Evolutionary conservation across 495 filamentous ascomycete species (phyloP).

Genomic region (Penicillium fimorum): DNA sequence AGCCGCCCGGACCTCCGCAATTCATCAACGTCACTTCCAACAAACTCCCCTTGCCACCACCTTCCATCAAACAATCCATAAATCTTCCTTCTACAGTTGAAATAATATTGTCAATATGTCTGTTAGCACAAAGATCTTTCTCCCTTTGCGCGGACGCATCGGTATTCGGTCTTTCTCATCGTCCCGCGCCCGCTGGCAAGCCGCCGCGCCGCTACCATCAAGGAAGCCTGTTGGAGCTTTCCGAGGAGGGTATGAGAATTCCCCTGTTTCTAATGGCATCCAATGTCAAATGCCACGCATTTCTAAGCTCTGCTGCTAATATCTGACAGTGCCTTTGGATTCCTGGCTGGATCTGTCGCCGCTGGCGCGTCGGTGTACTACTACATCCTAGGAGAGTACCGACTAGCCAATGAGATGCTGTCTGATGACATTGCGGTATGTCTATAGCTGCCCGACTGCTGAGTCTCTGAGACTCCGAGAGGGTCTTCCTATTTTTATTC

Average conservation of each 20-base stretch:
- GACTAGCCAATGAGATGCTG: constrained; percentile 87
- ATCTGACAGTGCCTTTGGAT: constrained; percentile 74
- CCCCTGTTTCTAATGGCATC: background rate
- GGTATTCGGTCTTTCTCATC: constrained; percentile 37
- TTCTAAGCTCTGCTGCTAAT: constrained; percentile 1
- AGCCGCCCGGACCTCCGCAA: constrained; percentile 23
- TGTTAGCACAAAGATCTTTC: constrained; percentile 20
- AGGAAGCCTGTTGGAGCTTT: constrained; percentile 88
- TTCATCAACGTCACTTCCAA: constrained; percentile 35
- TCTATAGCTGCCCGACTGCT: constrained; percentile 19
- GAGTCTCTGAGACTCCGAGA: background rate
- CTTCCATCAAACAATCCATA: constrained; percentile 10
- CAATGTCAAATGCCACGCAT: background rate
- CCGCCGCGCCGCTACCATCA: constrained; percentile 54
- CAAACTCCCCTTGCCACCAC: constrained; percentile 19
- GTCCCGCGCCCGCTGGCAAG: constrained; percentile 36
- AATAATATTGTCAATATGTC: constrained; percentile 24
- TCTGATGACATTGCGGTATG: constrained; percentile 95
- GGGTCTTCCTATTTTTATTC: constrained; percentile 6
- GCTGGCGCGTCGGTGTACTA: constrained; percentile 82
- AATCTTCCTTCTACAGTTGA: background rate
- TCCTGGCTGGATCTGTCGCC: constrained; percentile 80
- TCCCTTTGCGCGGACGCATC: constrained; percentile 28
- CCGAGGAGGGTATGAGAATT: constrained; percentile 72
- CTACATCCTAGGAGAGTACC: constrained; percentile 90